phyloP scores from a whole-genome alignment of 2,329 filamentous ascomycete genomes.

The Trichoderma hamatum region DNA sequence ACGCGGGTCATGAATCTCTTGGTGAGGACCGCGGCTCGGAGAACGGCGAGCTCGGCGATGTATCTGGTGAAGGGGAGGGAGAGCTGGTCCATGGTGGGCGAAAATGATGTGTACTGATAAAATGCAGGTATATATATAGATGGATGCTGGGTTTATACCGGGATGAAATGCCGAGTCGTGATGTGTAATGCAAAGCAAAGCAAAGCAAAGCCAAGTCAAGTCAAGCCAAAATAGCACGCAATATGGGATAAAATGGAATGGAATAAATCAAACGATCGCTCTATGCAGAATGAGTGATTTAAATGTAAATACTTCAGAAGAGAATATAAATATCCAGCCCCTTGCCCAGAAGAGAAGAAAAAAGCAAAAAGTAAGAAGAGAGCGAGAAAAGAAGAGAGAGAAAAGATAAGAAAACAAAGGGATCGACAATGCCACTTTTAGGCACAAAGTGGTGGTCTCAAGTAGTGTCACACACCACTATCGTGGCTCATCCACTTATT shows the following conservation, averaged over 20 bases:
- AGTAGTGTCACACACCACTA: not conserved
- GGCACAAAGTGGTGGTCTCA: not conserved
- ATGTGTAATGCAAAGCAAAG: not conserved
- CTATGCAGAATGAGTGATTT: not conserved
- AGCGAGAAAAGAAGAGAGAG: not conserved
- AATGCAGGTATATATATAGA: not conserved
- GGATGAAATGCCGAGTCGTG: not conserved
- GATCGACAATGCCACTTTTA: not conserved
- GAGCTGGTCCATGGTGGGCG: not conserved
- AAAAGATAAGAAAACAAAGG: not conserved
- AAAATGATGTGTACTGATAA: too few relatives aligned
- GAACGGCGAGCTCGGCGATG: slow-evolving; percentile 51
- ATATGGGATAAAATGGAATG: not conserved
- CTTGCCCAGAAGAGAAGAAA: not conserved
- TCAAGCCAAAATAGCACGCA: not conserved
- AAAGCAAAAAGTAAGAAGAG: not conserved
- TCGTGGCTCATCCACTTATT: not conserved
- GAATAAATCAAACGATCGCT: not conserved
- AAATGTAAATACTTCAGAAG: not conserved
- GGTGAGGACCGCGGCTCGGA: slow-evolving; percentile 60
- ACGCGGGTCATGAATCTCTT: slow-evolving; percentile 50
- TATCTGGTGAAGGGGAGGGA: slow-evolving; percentile 28
- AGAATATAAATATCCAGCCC: not conserved
- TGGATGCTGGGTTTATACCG: not conserved
- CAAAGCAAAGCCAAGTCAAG: not conserved